Conservation (phyloP, 2,329 filamentous ascomycete genomes). For the Zopfia rhizophila region DNA sequence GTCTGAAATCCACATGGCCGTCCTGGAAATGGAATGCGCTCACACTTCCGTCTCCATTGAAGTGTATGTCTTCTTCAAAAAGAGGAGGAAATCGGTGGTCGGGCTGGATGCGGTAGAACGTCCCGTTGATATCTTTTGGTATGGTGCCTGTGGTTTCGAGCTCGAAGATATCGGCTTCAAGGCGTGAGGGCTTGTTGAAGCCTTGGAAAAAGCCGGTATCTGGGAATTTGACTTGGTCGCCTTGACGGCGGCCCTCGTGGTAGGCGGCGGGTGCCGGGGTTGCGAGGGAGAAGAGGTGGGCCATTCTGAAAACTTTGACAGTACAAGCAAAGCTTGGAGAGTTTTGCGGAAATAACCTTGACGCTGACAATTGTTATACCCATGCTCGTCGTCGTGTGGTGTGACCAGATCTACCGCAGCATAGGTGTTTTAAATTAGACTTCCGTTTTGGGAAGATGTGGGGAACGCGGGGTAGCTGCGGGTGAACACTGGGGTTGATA, state of each 20-base stretch:
- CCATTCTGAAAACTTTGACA: slow-evolving; percentile 34
- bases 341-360: slow-evolving; percentile 2
- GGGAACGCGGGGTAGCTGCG: slow-evolving; percentile 30
- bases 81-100: slow-evolving; percentile 64
- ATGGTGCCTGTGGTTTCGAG: slow-evolving; percentile 54
- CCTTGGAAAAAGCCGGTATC: slow-evolving; percentile 50
- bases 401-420: slow-evolving; percentile 12
- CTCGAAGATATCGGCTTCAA: slow-evolving; percentile 54
- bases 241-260: slow-evolving; percentile 31
- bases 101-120: slow-evolving; percentile 57
- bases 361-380: slow-evolving; percentile 7
- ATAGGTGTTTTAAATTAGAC: neutral
- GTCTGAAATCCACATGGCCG: slow-evolving; percentile 56
- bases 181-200: slow-evolving; percentile 53
- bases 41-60: slow-evolving; percentile 58
- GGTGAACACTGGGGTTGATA: slow-evolving; percentile 16
- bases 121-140: slow-evolving; percentile 56
- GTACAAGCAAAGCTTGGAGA: neutral
- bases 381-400: slow-evolving; percentile 5
- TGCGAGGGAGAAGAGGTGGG: slow-evolving; percentile 47
- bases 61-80: slow-evolving; percentile 65
- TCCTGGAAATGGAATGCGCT: slow-evolving; percentile 55
- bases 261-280: slow-evolving; percentile 36
- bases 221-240: slow-evolving; percentile 45
- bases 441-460: slow-evolving; percentile 27